These are phyloP conservation scores for Magnusiomyces suaveolens DNA, from an alignment of 1,139 yeast species.

Conservation along the genomic window DNA sequence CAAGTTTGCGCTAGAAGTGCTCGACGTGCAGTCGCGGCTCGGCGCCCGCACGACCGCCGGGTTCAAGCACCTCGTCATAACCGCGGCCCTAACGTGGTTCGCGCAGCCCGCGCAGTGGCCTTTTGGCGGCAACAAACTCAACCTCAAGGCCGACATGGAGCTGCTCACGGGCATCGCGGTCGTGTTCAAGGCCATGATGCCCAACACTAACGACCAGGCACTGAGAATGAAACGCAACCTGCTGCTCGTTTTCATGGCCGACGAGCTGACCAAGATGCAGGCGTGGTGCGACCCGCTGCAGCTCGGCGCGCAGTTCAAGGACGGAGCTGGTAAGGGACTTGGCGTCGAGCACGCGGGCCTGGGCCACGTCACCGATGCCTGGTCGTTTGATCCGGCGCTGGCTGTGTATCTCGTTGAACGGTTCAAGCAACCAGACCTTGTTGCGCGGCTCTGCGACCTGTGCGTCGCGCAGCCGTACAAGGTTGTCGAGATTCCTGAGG, in stretches of 20 bases:
- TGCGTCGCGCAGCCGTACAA: constrained; percentile 50
- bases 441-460: constrained; percentile 40
- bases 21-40: constrained; percentile 42
- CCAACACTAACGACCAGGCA: neutral
- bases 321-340: constrained; percentile 19
- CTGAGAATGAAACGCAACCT: constrained; percentile 39
- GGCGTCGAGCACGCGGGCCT: constrained; percentile 14
- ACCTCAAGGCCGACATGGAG: constrained; percentile 59
- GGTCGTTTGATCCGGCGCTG: constrained; percentile 56
- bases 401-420: constrained; percentile 66
- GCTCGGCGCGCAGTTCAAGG: constrained; percentile 33
- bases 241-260: constrained; percentile 54
- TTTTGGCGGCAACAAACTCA: constrained; percentile 70
- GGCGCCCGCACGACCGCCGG: constrained; percentile 31
- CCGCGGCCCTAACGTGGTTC: constrained; percentile 76
- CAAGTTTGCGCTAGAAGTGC: constrained; percentile 55
- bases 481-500: constrained; percentile 53
- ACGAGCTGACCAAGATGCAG: constrained; percentile 60
- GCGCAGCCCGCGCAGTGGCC: constrained; percentile 57
- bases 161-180: constrained; percentile 35
- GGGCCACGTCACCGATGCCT: constrained; percentile 43
- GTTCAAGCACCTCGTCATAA: constrained; percentile 46
- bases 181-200: constrained; percentile 15
- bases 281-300: constrained; percentile 74
- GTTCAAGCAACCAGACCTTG: constrained; percentile 33